A percentile compares a stretch with the other conserved stretches of the same genome.
These are phyloP conservation scores for Yarrowia divulgata DNA, from an alignment of 805 yeast genomes.

Conservation along the genomic window DNA sequence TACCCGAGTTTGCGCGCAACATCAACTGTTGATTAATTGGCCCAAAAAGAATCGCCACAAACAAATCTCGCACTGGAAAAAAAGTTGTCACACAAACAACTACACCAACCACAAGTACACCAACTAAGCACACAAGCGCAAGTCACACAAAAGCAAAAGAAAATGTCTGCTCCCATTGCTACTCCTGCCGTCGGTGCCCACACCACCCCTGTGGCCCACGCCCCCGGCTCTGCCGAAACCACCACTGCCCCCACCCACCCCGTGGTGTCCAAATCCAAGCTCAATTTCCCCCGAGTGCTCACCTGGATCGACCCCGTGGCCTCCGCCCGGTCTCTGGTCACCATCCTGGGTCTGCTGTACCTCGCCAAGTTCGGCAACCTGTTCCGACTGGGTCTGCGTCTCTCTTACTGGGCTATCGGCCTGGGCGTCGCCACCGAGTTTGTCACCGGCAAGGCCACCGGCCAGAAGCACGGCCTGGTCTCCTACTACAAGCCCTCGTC, in stretches of 20 bases:
- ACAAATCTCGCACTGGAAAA: conserved; percentile 3
- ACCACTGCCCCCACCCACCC: conserved; percentile 22
- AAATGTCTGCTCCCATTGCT: conserved; percentile 20
- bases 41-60: not conserved
- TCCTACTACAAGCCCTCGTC: conserved; percentile 75
- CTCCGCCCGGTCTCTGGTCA: conserved; percentile 68
- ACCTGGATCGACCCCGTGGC: conserved; percentile 79
- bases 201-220: conserved; percentile 31
- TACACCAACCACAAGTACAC: not conserved
- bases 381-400: conserved; percentile 47
- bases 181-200: conserved; percentile 1
- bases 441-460: conserved; percentile 72
- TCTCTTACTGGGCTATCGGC: conserved; percentile 65
- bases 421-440: conserved; percentile 79
- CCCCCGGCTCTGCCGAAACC: conserved; percentile 18
- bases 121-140: not conserved
- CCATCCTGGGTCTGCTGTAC: conserved; percentile 65
- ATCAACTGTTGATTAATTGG: conserved; percentile 33
- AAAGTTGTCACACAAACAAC: no score
- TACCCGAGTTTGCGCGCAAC: conserved; percentile 10
- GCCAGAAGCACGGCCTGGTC: conserved; percentile 72
- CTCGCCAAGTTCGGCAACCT: conserved; percentile 47
- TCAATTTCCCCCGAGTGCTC: conserved; percentile 54
- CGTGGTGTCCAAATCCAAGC: conserved; percentile 30
- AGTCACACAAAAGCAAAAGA: not conserved